Evolutionary conservation across 768 basidiomycete species (phyloP), one percentile per base, ranked within the genome.

Genomic region (Filobasidium floriforme): DNA sequence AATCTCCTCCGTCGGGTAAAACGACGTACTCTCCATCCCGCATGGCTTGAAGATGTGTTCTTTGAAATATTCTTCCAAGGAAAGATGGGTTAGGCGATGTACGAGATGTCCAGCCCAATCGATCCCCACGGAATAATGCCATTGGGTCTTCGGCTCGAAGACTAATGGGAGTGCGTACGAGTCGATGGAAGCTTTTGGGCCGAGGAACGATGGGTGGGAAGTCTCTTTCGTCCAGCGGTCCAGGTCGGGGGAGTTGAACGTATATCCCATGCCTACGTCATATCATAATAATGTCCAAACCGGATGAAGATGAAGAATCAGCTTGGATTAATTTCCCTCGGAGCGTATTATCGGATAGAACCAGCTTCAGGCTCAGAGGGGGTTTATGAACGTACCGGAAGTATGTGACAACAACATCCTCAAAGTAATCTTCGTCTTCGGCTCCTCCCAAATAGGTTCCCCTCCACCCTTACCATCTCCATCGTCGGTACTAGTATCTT

Each of bases 91-190:
- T 5, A 73, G 67, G 7, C 72, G 63, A 55, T 75, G 70, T 52
- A 79, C 69, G 52, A 77, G 63, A 7, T 73, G 41, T 1, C 75
- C 73, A 11, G 71, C 70, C 73, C 75, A 77, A 54, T 79, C 78
- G 52, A 75, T 71, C 11, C 61, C 59, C 0, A 60, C 49, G n/a
- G 71, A 67, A 70, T 79, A 79, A 0, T 22, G 32, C 63, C 64
- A 74, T 1, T 68, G 67, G 3, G 71, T 73, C 1, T 73, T 72
- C 5, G 75, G 75, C 41, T 76, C 71, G 63, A 65, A 73, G 40
- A 49, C 51, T 9, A 66, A 52, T 14, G 60, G 66, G 15, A 44
- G 37, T 7, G 72, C 32, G 12, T 65, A 63, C n/a, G 46, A 18
- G 3, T 66, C 46, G 43, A 70, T 63, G 26, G 62, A 24, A 0